Base-by-base conservation (phyloP, 495 filamentous ascomycete genomes). In the Podospora appendiculata region DNA sequence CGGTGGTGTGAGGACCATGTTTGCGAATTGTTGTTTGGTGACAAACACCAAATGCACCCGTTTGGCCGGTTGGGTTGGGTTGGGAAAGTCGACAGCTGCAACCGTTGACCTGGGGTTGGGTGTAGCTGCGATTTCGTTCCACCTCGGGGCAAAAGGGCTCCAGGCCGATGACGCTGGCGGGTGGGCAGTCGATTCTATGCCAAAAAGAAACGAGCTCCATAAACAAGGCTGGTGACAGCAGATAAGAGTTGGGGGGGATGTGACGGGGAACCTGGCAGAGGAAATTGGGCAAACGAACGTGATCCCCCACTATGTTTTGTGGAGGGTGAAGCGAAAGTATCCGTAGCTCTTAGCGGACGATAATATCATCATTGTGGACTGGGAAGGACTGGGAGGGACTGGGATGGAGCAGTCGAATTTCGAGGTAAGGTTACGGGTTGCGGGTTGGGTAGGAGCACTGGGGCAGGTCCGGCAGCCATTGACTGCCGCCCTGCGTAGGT, bases 1-100 rank as follows among this genome's bases (percentile, higher is more conserved):
- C 53, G 83, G 77, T 51, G 83, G 82, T 59, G 82, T 75, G 56
- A 75, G 72, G 56, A 67, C 70, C 75, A 77, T 78, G 32, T 14
- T 67, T 58, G 57, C 53, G 25, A 25, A 25, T 25, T 25, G 25
- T 25, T 25, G 25, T 25, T 25, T 25, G 25, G 25, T 5, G 25
- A 25, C 5, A 25, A 2, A 25, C 25, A 25, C 25, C 18, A 43
- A 39, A 41, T 19, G 17, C 19, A 17, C 8, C 9, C 10, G 43
- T 17, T 33, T 16, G 19, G 25, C 25, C 2, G 25, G 25, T 25
- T 25, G 25, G 25, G 25, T 5, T 25, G 25, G 25, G 25, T 25
- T 25, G 25, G 25, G 25, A 25, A 49, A 48, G 6, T 32, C 17
- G 19, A 32, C 16, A 14, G 10, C 7, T 11, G 38, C 38, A 11